Conservation (phyloP, 257 asterid genomes). For the Lavandula angustifolia region DNA sequence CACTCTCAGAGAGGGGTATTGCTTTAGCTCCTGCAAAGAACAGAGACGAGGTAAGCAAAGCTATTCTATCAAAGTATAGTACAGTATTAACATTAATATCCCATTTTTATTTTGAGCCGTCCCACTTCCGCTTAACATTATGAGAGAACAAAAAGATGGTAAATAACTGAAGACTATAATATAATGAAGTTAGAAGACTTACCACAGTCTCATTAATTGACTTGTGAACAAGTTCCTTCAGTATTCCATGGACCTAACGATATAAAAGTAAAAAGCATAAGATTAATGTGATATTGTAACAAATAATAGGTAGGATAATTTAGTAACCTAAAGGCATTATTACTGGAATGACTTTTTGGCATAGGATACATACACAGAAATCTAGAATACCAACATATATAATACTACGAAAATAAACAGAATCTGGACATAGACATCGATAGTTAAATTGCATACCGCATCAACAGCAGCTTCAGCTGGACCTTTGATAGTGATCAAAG, state of each 20-base stretch:
- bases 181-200: conserved; percentile 33
- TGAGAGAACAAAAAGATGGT: background rate
- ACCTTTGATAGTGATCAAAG: conserved; percentile 83
- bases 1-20: conserved; percentile 90
- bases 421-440: conserved; percentile 4
- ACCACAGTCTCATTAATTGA: conserved; percentile 81
- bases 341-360: background rate
- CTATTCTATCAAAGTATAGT: background rate
- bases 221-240: conserved; percentile 91
- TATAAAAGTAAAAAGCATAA: conserved; percentile 3
- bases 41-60: background rate
- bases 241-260: conserved; percentile 78
- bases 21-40: conserved; percentile 80
- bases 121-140: background rate
- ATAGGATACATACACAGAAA: conserved; percentile 1
- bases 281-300: conserved; percentile 5
- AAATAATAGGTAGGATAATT: background rate
- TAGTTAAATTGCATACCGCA: conserved; percentile 58
- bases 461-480: conserved; percentile 98
- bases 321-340: background rate
- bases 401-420: conserved; percentile 4
- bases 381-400: conserved; percentile 10
- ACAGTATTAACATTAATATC: background rate
- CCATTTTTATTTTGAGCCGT: background rate
- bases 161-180: background rate